These are phyloP conservation scores for Chernovozyma aurita DNA, from an alignment of 1,139 yeast genomes.

Conservation along the genomic window DNA sequence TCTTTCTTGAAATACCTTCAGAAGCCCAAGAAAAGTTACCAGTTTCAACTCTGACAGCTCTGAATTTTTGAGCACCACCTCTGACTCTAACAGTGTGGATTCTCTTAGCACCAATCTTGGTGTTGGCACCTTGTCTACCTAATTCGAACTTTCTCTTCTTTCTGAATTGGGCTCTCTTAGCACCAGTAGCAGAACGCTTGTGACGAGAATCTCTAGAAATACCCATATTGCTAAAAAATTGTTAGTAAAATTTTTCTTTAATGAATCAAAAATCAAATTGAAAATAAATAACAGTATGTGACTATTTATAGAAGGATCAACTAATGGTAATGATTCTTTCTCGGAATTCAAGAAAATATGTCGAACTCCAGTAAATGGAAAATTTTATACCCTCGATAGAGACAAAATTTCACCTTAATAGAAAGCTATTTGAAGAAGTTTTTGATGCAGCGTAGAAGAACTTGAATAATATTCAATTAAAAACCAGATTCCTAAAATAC, in stretches of 20 bases:
- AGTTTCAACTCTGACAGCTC: constrained; percentile 98
- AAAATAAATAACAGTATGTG: no score
- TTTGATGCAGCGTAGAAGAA: no score
- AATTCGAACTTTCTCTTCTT: constrained; percentile 99
- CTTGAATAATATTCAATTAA: no score
- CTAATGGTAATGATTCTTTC: no score
- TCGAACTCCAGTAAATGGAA: no score
- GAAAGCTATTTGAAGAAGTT: no score
- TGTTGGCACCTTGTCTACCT: constrained; percentile 99
- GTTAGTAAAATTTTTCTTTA: constrained; percentile 16
- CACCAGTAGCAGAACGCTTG: constrained; percentile 99
- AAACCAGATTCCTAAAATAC: no score
- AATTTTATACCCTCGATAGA: no score
- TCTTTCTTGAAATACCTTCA: constrained; percentile 97
- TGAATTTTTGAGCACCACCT: constrained; percentile 99
- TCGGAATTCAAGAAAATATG: no score
- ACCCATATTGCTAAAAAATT: constrained; percentile 66
- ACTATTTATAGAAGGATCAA: no score
- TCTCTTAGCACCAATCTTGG: constrained; percentile 98
- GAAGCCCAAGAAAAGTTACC: constrained; percentile 99
- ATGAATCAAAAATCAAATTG: neutral
- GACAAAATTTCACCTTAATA: no score
- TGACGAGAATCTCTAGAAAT: constrained; percentile 99
- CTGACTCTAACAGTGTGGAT: constrained; percentile 99
- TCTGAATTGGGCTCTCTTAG: constrained; percentile 99